Base-by-base conservation (phyloP, 495 filamentous ascomycete species). In the Trichocladium antarcticum region DNA sequence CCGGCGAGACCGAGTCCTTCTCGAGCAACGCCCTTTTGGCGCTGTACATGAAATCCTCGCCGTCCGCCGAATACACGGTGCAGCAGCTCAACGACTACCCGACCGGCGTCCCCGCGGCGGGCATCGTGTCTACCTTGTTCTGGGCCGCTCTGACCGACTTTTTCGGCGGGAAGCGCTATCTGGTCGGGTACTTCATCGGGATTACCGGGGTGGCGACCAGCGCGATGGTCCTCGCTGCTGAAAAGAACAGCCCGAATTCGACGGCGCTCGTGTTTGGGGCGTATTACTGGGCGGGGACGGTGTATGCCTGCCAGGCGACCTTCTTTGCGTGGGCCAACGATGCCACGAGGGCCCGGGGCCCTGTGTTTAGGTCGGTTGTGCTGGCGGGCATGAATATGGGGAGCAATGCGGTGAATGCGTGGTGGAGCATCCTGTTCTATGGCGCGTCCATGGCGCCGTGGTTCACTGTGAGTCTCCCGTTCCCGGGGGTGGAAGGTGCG, bases 371-470 rank as follows among this genome's bases (percentile, higher is more conserved):
- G 9, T 66, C 63, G 0, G 69, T 77, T 2, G 71, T 77, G 5
- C 67, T 79, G 49, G 74, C 74, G 6, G 70, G 72, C 34, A 79
- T 79, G 75, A 80, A 81, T 48, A 63, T 77, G 66, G 70, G 74
- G 6, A 75, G 65, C 43, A 77, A 75, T 59, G 75, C 74, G 6
- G 61, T 81, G 0, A 76, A 80, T 57, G 74, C 75, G 5, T 81
- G 74, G 74, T 84, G 80, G 80, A 75, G 70, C 39, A 74, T 84
- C 21, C 42, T 84, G 14, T 82, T 84, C 57, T 84, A 82, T 51
- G 72, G 71, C 1, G 76, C 77, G 5, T 61, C 68, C 21, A 67
- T 74, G 58, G 80, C 79, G 37, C 79, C 79, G 12, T 68, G 69
- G 57, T 83, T 83, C 51, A 77, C 59, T 20, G 69, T 73, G 42